Evolutionary conservation across 805 yeast species (phyloP), one percentile per base, ranked within the genome.

Genomic region (Candida vartiovaarae): DNA sequence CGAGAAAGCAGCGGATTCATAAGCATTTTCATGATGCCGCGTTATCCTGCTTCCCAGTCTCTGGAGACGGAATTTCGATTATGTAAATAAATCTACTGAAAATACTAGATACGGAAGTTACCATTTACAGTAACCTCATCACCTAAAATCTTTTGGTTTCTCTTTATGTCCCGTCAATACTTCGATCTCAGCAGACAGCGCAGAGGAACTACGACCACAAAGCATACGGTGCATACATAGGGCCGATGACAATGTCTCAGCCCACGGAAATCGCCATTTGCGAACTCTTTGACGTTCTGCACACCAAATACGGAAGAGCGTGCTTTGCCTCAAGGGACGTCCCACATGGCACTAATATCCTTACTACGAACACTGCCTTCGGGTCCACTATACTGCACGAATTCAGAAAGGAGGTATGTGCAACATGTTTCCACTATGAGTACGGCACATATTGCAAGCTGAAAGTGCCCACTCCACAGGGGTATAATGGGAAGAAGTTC

Each of bases 351-450:
- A 67, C 76, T 1, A 51, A 56, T 1, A 60, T 81, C 4, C 61
- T 74, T 34, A 44, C 38, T 7, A 71, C 75, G 15, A 47, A 54
- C 4, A 43, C 57, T 3, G 78, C 81, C 1, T 57, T 76, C 34
- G 72, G 82, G 8, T 62, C 70, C 11, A 65, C 76, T 1, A 66
- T 80, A 3, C 59, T 68, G 15, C 66, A 70, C 45, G 78, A 77
- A 4, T 80, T 78, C 56, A 70, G 75, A 40, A 80, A 78, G 49
- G 87, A 81, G 52, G 83, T 77, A 2, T 81, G 88, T 55, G 66
- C 72, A 6, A 52, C 56, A 46, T 81, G 88, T 50, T 77, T 69
- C 53, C 42, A 49, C 3, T 81, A 78, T 49, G 66, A 65, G 30
- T 56, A 67, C 48, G 82, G 84, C 0, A 62, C 59, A 31, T 62